These are phyloP conservation scores for Pythium scleroteichum DNA, from an alignment of 352 stramenopile genomes.

Conservation along the genomic window DNA sequence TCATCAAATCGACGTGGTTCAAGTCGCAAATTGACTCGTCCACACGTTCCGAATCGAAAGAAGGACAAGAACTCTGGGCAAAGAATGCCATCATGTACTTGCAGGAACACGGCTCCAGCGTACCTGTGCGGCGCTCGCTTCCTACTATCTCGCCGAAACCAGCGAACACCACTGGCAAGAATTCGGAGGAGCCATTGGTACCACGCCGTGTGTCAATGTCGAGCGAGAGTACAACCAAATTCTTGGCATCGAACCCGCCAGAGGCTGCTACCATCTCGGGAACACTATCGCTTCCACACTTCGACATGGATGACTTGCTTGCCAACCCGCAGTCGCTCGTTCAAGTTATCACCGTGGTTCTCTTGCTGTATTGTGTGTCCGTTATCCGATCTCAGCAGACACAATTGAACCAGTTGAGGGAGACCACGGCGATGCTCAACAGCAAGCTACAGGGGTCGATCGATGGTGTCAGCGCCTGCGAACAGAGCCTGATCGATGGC, in stretches of 20 bases:
- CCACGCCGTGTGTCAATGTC: neutral
- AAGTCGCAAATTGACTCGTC: conserved; percentile 84
- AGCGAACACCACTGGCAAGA: neutral
- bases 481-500: conserved; percentile 13
- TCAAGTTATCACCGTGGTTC: conserved; percentile 12
- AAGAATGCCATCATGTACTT: conserved; percentile 54
- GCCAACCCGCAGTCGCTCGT: conserved; percentile 7
- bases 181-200: neutral
- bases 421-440: conserved; percentile 13
- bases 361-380: conserved; percentile 26
- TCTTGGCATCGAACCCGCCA: too few relatives aligned
- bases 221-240: too few relatives aligned
- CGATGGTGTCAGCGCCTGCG: neutral
- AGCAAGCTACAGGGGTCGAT: conserved; percentile 1
- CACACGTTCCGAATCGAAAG: conserved; percentile 68
- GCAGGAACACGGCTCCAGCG: conserved; percentile 19
- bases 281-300: neutral
- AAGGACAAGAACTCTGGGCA: conserved; percentile 63
- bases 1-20: conserved; percentile 83
- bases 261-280: too few relatives aligned
- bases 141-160: neutral
- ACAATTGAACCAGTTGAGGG: conserved; percentile 11
- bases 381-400: conserved; percentile 22
- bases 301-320: neutral
- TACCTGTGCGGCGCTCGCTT: neutral